Percentiles rank a stretch among this genome's conserved stretches.
Evolutionary conservation across 352 stramenopile genomes (phyloP).

Genomic region (Phytophthora citrophthora): DNA sequence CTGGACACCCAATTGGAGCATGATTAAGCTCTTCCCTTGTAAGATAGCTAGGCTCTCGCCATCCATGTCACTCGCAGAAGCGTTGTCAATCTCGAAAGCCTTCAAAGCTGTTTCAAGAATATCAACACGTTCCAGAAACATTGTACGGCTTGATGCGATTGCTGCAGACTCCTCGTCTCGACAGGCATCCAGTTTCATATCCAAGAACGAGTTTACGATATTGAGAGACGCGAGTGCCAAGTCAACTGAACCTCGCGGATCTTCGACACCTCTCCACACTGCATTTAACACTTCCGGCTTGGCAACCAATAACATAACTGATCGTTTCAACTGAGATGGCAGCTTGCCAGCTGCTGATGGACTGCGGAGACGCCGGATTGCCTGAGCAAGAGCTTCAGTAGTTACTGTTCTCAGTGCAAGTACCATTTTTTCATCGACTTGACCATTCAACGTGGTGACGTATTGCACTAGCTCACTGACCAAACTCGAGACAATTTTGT

Average conservation of each 20-base stretch:
- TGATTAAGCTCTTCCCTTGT: slow-evolving; percentile 69
- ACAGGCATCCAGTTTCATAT: slow-evolving; percentile 44
- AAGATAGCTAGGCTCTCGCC: slow-evolving; percentile 32
- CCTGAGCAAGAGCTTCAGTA: slow-evolving; percentile 59
- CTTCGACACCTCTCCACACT: slow-evolving; percentile 50
- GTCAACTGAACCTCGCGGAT: slow-evolving; percentile 19
- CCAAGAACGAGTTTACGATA: slow-evolving; percentile 66
- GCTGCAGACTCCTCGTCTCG: slow-evolving; percentile 31
- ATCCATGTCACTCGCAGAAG: slow-evolving; percentile 3
- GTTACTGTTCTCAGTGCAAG: slow-evolving; percentile 44
- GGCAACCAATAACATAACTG: slow-evolving; percentile 44
- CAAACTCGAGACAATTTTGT: slow-evolving; percentile 46
- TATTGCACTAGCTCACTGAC: slow-evolving; percentile 38
- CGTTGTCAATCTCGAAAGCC: slow-evolving; percentile 28
- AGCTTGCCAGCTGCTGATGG: slow-evolving; percentile 30
- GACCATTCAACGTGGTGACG: not conserved
- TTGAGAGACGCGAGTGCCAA: slow-evolving; percentile 67
- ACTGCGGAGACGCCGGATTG: slow-evolving; percentile 54
- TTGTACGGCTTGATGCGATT: slow-evolving; percentile 37
- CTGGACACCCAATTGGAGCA: slow-evolving; percentile 66
- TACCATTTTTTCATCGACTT: slow-evolving; percentile 7
- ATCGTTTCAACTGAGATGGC: slow-evolving; percentile 32
- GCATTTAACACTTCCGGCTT: slow-evolving; percentile 45
- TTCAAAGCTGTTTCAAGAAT: slow-evolving; percentile 36
- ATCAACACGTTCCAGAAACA: slow-evolving; percentile 49